Percentiles rank a stretch among this genome's conserved stretches.
Conservation (phyloP, 495 filamentous ascomycete species). For the Hyaloscypha hepaticicola region DNA sequence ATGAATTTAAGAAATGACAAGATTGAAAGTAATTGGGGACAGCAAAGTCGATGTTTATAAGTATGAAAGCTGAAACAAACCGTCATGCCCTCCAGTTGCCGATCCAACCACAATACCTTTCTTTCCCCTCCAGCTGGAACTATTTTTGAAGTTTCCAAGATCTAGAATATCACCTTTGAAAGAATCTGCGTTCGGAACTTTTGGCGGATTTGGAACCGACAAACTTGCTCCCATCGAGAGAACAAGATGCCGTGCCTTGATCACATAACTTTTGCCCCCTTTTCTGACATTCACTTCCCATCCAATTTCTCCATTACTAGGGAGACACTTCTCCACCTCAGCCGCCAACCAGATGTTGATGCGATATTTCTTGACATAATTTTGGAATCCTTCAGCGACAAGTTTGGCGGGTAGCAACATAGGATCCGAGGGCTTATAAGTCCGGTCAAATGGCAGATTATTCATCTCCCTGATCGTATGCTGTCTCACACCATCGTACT, state of each 20-base stretch:
- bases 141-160: conserved; percentile 48
- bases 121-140: conserved; percentile 49
- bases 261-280: not conserved
- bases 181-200: conserved; percentile 54
- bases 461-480: conserved; percentile 65
- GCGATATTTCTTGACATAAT: conserved; percentile 58
- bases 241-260: too few species aligned
- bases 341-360: conserved; percentile 63
- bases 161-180: conserved; percentile 55
- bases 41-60: too few species aligned
- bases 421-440: conserved; percentile 58
- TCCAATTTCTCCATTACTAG: conserved; percentile 40
- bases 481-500: conserved; percentile 49
- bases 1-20: too few species aligned
- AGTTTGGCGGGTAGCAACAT: conserved; percentile 67
- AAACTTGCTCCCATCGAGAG: conserved; percentile 23
- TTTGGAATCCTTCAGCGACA: conserved; percentile 65
- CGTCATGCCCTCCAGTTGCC: conserved; percentile 66
- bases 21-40: too few species aligned
- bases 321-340: conserved; percentile 44
- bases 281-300: conserved; percentile 56
- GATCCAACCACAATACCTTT: conserved; percentile 62
- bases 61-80: too few species aligned
- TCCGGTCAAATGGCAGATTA: conserved; percentile 58
- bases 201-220: conserved; percentile 58